Conservation (phyloP, 2,329 filamentous ascomycete species). For the Piedraia hortae region DNA sequence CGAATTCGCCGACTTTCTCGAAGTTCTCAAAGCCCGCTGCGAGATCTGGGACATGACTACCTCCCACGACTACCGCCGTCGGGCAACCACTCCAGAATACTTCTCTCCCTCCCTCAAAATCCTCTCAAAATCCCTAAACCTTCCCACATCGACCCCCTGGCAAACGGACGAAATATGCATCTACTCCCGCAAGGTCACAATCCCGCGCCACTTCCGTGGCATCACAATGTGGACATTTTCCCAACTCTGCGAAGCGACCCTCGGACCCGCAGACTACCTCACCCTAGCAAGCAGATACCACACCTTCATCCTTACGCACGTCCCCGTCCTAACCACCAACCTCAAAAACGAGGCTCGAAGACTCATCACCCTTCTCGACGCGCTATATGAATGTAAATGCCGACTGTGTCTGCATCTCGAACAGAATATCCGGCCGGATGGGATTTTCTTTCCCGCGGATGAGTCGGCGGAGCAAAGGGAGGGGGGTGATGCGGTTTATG, state of each 20-base stretch:
- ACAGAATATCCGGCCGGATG: constrained; percentile 40
- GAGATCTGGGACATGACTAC: constrained; percentile 70
- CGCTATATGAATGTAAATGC: constrained; percentile 56
- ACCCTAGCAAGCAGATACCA: constrained; percentile 55
- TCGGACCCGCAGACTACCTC: constrained; percentile 62
- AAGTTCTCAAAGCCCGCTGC: constrained; percentile 48
- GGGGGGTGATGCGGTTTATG: constrained; percentile 25
- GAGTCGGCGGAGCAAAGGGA: constrained; percentile 4
- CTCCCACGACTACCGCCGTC: constrained; percentile 37
- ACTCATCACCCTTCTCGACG: constrained; percentile 57
- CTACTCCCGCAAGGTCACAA: constrained; percentile 35
- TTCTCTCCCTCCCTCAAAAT: constrained; percentile 1
- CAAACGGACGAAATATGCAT: constrained; percentile 19
- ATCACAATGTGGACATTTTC: constrained; percentile 38
- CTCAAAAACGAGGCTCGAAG: constrained; percentile 60
- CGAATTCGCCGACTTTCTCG: constrained; percentile 50
- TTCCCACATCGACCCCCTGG: constrained; percentile 17
- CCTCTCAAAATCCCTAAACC: too few relatives aligned
- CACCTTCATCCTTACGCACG: constrained; percentile 43
- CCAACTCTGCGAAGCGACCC: constrained; percentile 33
- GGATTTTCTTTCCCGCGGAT: constrained; percentile 56
- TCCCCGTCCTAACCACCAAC: constrained; percentile 37
- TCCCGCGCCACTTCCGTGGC: constrained; percentile 31
- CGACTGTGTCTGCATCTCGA: constrained; percentile 43
- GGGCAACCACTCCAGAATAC: constrained; percentile 16